Percentiles rank a stretch among this genome's conserved stretches.
These are phyloP conservation scores for Nephelium lappaceum DNA, from an alignment of 345 rosid species.

Conservation along the genomic window DNA sequence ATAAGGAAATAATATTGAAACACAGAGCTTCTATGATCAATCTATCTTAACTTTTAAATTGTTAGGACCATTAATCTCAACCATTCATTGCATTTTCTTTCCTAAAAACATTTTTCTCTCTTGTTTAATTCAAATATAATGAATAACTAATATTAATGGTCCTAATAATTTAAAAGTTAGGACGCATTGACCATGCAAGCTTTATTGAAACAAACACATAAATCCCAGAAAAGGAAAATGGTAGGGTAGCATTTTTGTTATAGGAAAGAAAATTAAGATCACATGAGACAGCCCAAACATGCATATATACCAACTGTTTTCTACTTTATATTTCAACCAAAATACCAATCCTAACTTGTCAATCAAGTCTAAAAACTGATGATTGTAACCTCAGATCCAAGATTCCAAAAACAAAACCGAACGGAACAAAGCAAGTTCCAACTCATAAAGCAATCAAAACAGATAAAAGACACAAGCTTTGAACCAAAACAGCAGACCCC, in stretches of 20 bases:
- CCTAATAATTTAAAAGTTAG: too few species aligned
- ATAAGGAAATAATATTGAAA: background rate
- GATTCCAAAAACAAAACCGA: background rate
- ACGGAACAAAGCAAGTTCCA: background rate
- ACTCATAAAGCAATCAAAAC: background rate
- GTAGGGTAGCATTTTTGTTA: background rate
- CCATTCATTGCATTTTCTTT: too few species aligned
- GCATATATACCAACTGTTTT: background rate
- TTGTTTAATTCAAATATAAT: too few species aligned
- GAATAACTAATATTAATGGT: too few species aligned
- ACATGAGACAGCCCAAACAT: background rate
- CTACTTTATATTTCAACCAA: background rate
- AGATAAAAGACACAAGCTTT: background rate
- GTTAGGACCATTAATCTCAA: too few species aligned
- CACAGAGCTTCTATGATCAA: too few species aligned
- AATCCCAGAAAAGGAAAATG: background rate
- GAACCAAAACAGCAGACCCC: conserved; percentile 4
- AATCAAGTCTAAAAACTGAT: conserved; percentile 7
- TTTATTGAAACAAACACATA: background rate
- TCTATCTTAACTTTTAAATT: too few species aligned
- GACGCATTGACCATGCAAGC: too few species aligned
- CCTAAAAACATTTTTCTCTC: too few species aligned
- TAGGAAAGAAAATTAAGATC: too few species aligned
- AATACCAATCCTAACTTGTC: conserved; percentile 1
- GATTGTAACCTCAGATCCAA: conserved; percentile 27